Evolutionary conservation across 2,329 filamentous ascomycete species (phyloP).

Genomic region (Xylaria digitata): DNA sequence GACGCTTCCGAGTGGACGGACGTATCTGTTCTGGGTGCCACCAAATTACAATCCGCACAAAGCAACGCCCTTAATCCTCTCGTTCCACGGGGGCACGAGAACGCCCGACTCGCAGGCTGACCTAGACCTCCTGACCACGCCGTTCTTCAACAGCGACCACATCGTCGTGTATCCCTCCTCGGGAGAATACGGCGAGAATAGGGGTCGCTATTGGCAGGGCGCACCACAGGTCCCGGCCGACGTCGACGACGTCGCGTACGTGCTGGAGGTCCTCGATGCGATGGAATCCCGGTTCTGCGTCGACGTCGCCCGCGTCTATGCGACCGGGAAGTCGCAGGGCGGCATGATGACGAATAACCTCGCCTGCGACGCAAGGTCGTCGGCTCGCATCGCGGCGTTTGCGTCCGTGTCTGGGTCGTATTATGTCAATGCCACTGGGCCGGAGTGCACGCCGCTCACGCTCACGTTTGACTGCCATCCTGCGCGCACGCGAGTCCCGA

Average conservation of each 20-base stretch:
- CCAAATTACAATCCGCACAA: slow-evolving; percentile 25
- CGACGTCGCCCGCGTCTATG: slow-evolving; percentile 45
- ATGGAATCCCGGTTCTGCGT: slow-evolving; percentile 44
- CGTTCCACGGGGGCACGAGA: slow-evolving; percentile 37
- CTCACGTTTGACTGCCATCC: slow-evolving; percentile 54
- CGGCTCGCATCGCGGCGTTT: slow-evolving; percentile 45
- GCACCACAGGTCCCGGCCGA: slow-evolving; percentile 36
- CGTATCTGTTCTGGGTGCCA: slow-evolving; percentile 39
- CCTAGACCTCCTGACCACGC: slow-evolving; percentile 38
- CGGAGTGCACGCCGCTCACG: slow-evolving; percentile 51
- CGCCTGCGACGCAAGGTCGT: slow-evolving; percentile 42
- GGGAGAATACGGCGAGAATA: slow-evolving; percentile 23
- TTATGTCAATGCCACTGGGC: slow-evolving; percentile 41
- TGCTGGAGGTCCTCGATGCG: slow-evolving; percentile 45
- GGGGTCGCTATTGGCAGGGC: slow-evolving; percentile 38
- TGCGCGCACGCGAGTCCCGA: slow-evolving; percentile 52
- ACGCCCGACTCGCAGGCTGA: slow-evolving; percentile 39
- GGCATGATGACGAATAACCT: slow-evolving; percentile 45
- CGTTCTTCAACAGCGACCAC: slow-evolving; percentile 39
- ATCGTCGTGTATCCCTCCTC: slow-evolving; percentile 40
- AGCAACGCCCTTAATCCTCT: slow-evolving; percentile 36
- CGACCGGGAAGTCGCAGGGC: slow-evolving; percentile 48
- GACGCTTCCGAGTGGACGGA: slow-evolving; percentile 28
- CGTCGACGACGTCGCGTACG: slow-evolving; percentile 46
- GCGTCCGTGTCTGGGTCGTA: slow-evolving; percentile 47